Conservation (phyloP, 768 basidiomycete species). For the Floccularia luteovirens region DNA sequence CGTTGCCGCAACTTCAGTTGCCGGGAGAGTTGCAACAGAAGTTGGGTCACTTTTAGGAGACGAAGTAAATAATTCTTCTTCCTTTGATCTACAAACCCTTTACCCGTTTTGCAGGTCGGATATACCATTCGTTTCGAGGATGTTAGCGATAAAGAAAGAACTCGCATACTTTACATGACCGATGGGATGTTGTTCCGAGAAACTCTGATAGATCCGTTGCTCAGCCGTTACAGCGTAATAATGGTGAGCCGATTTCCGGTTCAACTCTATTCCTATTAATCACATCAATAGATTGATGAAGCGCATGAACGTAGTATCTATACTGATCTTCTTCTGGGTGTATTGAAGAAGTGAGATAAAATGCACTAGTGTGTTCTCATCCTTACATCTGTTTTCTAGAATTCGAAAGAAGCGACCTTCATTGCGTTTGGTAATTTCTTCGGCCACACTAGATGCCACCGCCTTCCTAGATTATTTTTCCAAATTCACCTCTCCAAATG, state of each 20-base stretch:
- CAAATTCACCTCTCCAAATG: conserved; percentile 48
- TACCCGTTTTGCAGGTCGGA: conserved; percentile 61
- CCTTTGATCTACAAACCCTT: not conserved
- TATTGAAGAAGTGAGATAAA: conserved; percentile 78
- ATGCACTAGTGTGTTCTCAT: conserved; percentile 2
- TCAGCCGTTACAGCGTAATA: conserved; percentile 90
- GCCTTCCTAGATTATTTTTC: conserved; percentile 89
- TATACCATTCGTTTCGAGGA: conserved; percentile 98
- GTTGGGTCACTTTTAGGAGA: conserved; percentile 85
- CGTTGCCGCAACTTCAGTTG: conserved; percentile 94
- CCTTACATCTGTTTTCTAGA: conserved; percentile 30
- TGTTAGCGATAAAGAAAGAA: conserved; percentile 75
- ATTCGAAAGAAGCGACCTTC: conserved; percentile 88
- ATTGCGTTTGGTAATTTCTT: conserved; percentile 88
- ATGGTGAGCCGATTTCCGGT: conserved; percentile 50
- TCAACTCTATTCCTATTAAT: conserved; percentile 3
- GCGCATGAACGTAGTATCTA: conserved; percentile 96
- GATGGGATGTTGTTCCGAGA: conserved; percentile 98
- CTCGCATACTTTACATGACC: conserved; percentile 92
- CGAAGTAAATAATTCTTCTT: conserved; percentile 43
- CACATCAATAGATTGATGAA: conserved; percentile 73
- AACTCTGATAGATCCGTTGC: conserved; percentile 82
- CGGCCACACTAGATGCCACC: conserved; percentile 91
- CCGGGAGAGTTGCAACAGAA: conserved; percentile 86
- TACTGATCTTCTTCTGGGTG: conserved; percentile 86